Conservation (phyloP, 2,329 filamentous ascomycete species). For the Fusarium mundagurra region DNA sequence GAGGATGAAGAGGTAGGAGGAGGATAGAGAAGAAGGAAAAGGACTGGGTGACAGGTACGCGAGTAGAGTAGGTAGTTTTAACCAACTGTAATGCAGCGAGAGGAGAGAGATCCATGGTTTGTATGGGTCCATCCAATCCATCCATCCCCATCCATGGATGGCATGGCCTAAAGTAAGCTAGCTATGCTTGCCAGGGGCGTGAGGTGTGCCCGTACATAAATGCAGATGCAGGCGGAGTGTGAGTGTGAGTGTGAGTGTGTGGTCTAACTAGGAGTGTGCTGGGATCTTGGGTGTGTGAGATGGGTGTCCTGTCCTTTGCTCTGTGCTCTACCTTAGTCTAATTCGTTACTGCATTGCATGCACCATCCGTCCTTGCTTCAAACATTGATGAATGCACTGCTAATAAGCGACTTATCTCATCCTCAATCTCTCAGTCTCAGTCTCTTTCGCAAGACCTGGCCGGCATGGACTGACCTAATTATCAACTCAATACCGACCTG, state of each 20-base stretch:
- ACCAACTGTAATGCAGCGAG: constrained; percentile 36
- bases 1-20: constrained; percentile 61
- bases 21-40: constrained; percentile 64
- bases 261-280: constrained; percentile 3
- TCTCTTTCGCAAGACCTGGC: not conserved
- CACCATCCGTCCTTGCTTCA: not conserved
- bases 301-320: not conserved
- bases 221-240: not conserved
- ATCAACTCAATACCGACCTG: not conserved
- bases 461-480: not conserved
- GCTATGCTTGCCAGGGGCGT: not conserved
- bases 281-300: constrained; percentile 20
- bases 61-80: constrained; percentile 53
- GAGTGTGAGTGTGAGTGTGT: not conserved
- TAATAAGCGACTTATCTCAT: constrained; percentile 3
- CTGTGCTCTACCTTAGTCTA: not conserved
- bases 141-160: constrained; percentile 1
- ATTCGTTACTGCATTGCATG: not conserved
- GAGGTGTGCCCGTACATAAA: not conserved
- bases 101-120: constrained; percentile 26
- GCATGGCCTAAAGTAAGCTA: not conserved
- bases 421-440: not conserved
- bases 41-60: constrained; percentile 62
- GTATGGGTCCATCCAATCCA: constrained; percentile 16
- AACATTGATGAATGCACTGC: not conserved